Conservation (phyloP, 2,329 filamentous ascomycete species). For the Trichophyton simii region DNA sequence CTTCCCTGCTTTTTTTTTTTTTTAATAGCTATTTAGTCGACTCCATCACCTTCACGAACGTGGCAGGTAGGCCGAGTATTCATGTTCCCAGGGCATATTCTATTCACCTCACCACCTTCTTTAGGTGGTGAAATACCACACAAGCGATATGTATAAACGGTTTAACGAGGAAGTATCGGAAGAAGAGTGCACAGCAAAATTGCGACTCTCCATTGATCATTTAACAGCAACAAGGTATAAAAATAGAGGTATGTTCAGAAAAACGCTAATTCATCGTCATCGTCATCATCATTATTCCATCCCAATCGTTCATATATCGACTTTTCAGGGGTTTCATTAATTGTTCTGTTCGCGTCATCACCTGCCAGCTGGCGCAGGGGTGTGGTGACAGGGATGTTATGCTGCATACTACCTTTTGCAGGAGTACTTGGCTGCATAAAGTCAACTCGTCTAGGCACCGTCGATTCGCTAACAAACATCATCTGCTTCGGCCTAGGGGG, state of each 20-base stretch:
- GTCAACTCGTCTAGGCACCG: background rate
- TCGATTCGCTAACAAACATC: background rate
- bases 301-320: constrained; percentile 34
- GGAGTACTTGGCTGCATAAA: background rate
- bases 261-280: constrained; percentile 13
- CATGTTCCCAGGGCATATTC: too few relatives aligned
- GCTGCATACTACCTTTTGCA: background rate
- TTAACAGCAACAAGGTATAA: background rate
- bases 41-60: background rate
- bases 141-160: too few relatives aligned
- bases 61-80: background rate
- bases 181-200: too few relatives aligned
- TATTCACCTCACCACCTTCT: too few relatives aligned
- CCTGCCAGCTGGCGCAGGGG: background rate
- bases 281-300: constrained; percentile 31
- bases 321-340: constrained; percentile 21
- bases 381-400: background rate
- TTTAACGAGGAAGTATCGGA: too few relatives aligned
- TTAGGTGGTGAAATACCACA: too few relatives aligned
- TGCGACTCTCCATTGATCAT: too few relatives aligned
- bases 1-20: too few relatives aligned
- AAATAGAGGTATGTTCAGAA: constrained; percentile 5
- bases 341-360: background rate
- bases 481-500: constrained; percentile 4
- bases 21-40: too few relatives aligned